A percentile compares a stretch with the other conserved stretches of the same genome.
Evolutionary conservation across 2,329 filamentous ascomycete genomes (phyloP).

Genomic region (Cadophora sp.): DNA sequence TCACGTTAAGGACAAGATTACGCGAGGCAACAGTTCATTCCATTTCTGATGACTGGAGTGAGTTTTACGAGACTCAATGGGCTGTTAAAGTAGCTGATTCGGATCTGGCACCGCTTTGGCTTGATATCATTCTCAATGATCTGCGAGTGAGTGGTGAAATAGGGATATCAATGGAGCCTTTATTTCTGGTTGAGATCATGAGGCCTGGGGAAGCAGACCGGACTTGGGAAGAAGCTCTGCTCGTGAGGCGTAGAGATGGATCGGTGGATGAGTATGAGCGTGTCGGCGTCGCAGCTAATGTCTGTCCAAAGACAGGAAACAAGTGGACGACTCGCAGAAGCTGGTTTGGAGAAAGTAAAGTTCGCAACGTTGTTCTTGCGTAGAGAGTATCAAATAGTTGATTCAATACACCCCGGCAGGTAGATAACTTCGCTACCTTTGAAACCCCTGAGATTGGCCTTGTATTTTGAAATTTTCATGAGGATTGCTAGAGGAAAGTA

Average conservation of each 20-base stretch:
- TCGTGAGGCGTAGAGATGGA: constrained; percentile 16
- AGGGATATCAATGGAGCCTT: not conserved
- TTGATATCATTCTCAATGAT: constrained; percentile 4
- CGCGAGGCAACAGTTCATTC: constrained; percentile 4
- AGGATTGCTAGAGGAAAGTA: too few species aligned
- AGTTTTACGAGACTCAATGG: constrained; percentile 14
- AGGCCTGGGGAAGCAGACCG: not conserved
- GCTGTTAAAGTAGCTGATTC: not conserved
- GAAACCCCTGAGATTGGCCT: too few species aligned
- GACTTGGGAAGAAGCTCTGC: constrained; percentile 23
- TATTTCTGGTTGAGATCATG: constrained; percentile 18
- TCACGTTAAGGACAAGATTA: constrained; percentile 14
- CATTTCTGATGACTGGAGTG: not conserved
- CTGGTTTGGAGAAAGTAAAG: constrained; percentile 17
- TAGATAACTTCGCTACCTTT: too few species aligned
- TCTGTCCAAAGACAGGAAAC: not conserved
- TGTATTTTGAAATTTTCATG: too few species aligned
- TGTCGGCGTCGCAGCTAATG: constrained; percentile 22
- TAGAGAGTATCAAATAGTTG: not conserved
- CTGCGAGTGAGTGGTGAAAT: not conserved
- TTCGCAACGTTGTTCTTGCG: not conserved
- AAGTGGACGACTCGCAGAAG: constrained; percentile 10
- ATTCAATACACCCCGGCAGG: too few species aligned
- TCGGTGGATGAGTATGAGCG: constrained; percentile 16
- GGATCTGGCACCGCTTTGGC: constrained; percentile 20